Percentiles rank a stretch among this genome's conserved stretches.
phyloP scores from a whole-genome alignment of 1,284 basidiomycete species.

The Austroboletus niveus region DNA sequence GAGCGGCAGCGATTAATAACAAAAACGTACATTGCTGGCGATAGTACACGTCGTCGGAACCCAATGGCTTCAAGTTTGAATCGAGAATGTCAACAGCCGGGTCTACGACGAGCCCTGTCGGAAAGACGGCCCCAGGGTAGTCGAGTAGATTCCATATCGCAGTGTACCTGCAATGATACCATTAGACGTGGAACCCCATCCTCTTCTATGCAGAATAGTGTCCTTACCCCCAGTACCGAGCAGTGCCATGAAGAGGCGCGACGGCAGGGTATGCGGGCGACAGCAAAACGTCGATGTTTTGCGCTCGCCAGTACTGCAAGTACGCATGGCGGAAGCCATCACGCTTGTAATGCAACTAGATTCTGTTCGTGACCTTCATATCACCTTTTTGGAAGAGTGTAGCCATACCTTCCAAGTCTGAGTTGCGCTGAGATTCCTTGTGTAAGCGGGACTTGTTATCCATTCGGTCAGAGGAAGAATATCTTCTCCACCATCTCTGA shows the following conservation, averaged over 20 bases:
- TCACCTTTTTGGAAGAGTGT: neutral
- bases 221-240: neutral
- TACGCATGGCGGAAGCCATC: neutral
- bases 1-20: neutral
- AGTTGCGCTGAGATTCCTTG: neutral
- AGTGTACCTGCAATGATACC: conserved; percentile 12
- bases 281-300: neutral
- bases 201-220: neutral
- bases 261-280: neutral
- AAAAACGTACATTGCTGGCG: conserved; percentile 13
- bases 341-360: neutral
- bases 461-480: neutral
- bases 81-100: neutral
- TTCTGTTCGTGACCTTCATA: neutral
- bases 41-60: conserved; percentile 26
- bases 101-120: neutral
- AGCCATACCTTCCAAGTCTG: neutral
- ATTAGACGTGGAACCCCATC: neutral
- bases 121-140: neutral
- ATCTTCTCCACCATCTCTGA: neutral
- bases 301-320: neutral
- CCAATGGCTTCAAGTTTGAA: conserved; percentile 1
- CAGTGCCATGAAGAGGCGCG: neutral
- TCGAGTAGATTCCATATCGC: conserved; percentile 30
- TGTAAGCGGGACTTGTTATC: neutral